Evolutionary conservation across 1,139 yeast species (phyloP).

Genomic region (Suhomyces coccinellae): DNA sequence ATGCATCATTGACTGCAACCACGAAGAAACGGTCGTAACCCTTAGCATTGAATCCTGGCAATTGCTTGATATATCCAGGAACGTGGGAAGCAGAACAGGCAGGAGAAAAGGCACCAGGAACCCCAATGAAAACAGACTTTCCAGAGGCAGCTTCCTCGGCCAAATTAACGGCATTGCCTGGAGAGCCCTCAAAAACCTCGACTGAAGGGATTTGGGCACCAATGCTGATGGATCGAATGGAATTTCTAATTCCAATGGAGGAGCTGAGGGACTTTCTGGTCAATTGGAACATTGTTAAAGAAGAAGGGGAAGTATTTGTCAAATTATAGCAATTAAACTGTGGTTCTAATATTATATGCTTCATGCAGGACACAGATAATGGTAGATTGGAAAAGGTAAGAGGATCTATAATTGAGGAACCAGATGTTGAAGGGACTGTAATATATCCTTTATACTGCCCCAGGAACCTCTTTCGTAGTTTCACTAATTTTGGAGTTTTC

Average conservation of each 20-base stretch:
- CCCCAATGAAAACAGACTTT: slow-evolving; percentile 69
- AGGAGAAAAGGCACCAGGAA: slow-evolving; percentile 91
- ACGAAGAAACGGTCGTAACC: slow-evolving; percentile 64
- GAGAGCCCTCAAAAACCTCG: slow-evolving; percentile 61
- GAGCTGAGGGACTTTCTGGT: slow-evolving; percentile 2
- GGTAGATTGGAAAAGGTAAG: neutral
- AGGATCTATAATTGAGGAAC: too few relatives aligned
- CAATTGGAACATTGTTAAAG: slow-evolving; percentile 6
- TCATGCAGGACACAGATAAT: neutral
- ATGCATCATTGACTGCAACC: slow-evolving; percentile 82
- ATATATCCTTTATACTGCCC: too few relatives aligned
- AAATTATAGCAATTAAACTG: neutral
- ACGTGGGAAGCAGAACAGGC: slow-evolving; percentile 78
- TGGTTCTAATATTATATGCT: neutral
- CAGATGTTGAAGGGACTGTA: too few relatives aligned
- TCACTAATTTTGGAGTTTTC: too few relatives aligned
- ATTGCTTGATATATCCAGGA: slow-evolving; percentile 67
- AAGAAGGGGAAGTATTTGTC: neutral
- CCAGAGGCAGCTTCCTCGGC: slow-evolving; percentile 54
- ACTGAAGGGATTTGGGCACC: slow-evolving; percentile 62
- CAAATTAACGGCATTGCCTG: slow-evolving; percentile 63
- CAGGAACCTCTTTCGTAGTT: too few relatives aligned
- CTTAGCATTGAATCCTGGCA: slow-evolving; percentile 56
- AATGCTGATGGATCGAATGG: slow-evolving; percentile 36
- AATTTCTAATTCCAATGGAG: slow-evolving; percentile 4